Evolutionary conservation across 1,139 yeast species (phyloP).

Genomic region (Maudiozyma humilis): DNA sequence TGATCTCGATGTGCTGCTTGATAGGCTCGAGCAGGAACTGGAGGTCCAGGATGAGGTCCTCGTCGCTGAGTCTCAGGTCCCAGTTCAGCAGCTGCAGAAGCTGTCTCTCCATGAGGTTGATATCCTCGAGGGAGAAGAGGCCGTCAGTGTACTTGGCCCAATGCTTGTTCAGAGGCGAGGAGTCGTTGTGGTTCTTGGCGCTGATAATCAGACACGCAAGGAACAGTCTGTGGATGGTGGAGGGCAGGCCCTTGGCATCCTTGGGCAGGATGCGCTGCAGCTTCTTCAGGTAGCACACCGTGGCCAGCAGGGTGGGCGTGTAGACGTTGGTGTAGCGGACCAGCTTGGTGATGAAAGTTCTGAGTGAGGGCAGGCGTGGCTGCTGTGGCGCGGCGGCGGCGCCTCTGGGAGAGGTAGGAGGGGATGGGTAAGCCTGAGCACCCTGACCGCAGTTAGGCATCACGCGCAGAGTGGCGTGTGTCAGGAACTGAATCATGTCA

Average conservation of each 20-base stretch:
- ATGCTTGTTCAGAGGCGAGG: constrained; percentile 66
- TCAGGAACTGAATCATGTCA: constrained; percentile 29
- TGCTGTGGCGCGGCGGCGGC: no score
- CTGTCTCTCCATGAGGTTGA: constrained; percentile 76
- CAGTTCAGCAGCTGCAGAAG: constrained; percentile 58
- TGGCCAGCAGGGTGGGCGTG: constrained; percentile 68
- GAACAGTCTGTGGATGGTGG: constrained; percentile 70
- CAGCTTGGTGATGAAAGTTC: constrained; percentile 63
- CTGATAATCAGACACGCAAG: constrained; percentile 65
- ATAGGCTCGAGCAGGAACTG: constrained; percentile 55
- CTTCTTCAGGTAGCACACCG: constrained; percentile 58
- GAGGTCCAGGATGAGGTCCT: constrained; percentile 45
- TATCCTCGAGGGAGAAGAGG: constrained; percentile 55
- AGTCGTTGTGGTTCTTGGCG: constrained; percentile 68
- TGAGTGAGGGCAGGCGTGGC: constrained; percentile 48
- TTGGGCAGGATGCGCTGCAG: constrained; percentile 53
- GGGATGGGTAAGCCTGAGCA: constrained; percentile 7
- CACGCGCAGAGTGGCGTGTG: constrained; percentile 26
- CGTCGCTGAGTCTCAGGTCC: constrained; percentile 52
- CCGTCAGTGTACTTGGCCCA: constrained; percentile 77
- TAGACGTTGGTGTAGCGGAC: constrained; percentile 68
- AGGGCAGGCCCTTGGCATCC: constrained; percentile 67
- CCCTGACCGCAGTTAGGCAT: constrained; percentile 16
- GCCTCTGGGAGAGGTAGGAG: constrained; percentile 17
- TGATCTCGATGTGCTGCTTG: constrained; percentile 44